These are phyloP conservation scores for Sphagnum fallax DNA, from an alignment of 228 moss, liverwort and hornwort genomes.

Conservation along the genomic window DNA sequence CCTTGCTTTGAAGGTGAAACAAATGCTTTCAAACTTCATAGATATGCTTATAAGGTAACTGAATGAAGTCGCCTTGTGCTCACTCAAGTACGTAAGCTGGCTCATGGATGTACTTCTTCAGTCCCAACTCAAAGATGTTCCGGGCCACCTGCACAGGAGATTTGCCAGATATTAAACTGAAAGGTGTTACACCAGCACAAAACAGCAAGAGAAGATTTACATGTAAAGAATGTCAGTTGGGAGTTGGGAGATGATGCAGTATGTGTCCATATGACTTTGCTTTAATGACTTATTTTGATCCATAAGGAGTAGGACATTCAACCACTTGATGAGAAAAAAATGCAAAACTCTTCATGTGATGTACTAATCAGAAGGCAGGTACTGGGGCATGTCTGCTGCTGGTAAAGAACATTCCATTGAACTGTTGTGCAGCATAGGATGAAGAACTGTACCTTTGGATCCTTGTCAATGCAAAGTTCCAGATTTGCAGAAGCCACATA, in stretches of 20 bases:
- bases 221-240: too few relatives aligned
- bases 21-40: neutral
- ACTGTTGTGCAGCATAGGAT: too few relatives aligned
- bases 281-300: too few relatives aligned
- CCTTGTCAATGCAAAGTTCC: conserved; percentile 98
- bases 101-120: conserved; percentile 93
- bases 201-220: neutral
- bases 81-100: conserved; percentile 95
- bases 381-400: too few relatives aligned
- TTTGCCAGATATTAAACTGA: neutral
- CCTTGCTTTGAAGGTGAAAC: neutral
- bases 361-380: too few relatives aligned
- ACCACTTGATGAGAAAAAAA: too few relatives aligned
- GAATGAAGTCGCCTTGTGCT: conserved; percentile 16
- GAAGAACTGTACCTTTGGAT: conserved; percentile 65
- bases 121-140: conserved; percentile 96
- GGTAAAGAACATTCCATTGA: too few relatives aligned
- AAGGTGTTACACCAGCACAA: neutral
- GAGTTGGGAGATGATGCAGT: too few relatives aligned
- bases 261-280: too few relatives aligned
- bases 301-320: too few relatives aligned
- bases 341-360: too few relatives aligned
- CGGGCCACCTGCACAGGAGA: conserved; percentile 74
- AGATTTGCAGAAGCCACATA: conserved; percentile 97
- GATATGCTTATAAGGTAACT: neutral